A percentile compares a stretch with the other conserved stretches of the same genome.
phyloP scores from a whole-genome alignment of 768 basidiomycete genomes.

The Megacollybia marginata region DNA sequence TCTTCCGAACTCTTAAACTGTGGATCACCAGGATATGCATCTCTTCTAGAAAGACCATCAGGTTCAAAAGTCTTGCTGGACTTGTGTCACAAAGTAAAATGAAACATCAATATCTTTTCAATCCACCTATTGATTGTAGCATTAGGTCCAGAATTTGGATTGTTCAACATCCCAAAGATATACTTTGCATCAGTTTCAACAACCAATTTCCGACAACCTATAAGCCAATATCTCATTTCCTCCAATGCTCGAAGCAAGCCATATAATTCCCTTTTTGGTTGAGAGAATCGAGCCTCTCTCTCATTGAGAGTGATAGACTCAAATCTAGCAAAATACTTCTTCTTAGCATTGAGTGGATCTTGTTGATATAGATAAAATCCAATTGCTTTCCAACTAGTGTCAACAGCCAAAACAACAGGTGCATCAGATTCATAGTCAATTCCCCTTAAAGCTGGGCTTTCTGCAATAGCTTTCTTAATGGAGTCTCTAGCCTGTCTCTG shows the following conservation, averaged over 20 bases:
- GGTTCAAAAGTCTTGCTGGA: conserved; percentile 15
- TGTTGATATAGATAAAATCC: conserved; percentile 31
- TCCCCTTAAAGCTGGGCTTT: no score
- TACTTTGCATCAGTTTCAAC: conserved; percentile 33
- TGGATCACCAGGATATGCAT: conserved; percentile 9
- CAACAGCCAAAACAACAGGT: conserved; percentile 26
- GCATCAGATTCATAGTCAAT: conserved; percentile 27
- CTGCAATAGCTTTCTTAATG: no score
- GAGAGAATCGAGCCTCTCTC: conserved; percentile 24
- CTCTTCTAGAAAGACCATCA: conserved; percentile 21
- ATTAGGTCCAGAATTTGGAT: conserved; percentile 17
- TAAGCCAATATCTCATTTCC: conserved; percentile 15
- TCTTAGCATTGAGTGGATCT: conserved; percentile 9
- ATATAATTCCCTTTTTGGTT: conserved; percentile 33
- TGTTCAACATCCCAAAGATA: no score
- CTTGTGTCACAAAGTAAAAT: conserved; percentile 24
- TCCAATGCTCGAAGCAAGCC: conserved; percentile 21
- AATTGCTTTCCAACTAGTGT: conserved; percentile 25
- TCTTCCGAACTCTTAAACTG: not conserved
- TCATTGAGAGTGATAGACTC: conserved; percentile 31
- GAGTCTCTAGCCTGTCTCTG: conserved; percentile 14
- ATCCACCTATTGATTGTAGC: conserved; percentile 20
- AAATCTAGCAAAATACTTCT: conserved; percentile 21
- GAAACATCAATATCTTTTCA: conserved; percentile 18
- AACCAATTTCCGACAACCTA: conserved; percentile 23